Percentiles rank a stretch among this genome's conserved stretches.
phyloP scores from a whole-genome alignment of 345 rosid genomes.

The Populus nigra region DNA sequence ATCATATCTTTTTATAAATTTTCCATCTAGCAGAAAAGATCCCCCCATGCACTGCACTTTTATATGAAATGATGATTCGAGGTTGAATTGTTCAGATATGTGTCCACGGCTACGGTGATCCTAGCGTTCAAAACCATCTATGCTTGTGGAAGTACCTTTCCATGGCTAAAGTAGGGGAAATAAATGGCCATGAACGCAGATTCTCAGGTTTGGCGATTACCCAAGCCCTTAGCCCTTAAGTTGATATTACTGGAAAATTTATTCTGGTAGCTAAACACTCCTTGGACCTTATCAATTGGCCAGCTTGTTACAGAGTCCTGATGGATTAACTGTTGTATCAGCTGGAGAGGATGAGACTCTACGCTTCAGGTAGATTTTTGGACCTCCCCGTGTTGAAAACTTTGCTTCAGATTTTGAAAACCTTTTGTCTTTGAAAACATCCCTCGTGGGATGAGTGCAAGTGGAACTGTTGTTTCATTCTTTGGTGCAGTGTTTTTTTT shows the following conservation, averaged over 20 bases:
- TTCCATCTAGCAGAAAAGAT: neutral
- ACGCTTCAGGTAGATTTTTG: conserved; percentile 53
- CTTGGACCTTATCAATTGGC: neutral
- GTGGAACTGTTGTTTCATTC: neutral
- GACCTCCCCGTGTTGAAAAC: conserved; percentile 37
- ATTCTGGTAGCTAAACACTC: neutral
- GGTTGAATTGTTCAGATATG: conserved; percentile 35
- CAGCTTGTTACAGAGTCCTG: conserved; percentile 42
- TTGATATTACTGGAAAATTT: neutral
- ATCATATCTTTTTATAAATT: too few species aligned
- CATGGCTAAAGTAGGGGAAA: conserved; percentile 36
- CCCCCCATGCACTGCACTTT: neutral
- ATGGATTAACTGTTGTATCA: conserved; percentile 49
- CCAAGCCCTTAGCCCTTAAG: neutral
- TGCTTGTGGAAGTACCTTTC: conserved; percentile 58
- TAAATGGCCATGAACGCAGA: conserved; percentile 35
- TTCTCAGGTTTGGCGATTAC: conserved; percentile 41
- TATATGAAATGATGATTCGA: neutral
- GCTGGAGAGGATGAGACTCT: conserved; percentile 52
- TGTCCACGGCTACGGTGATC: conserved; percentile 48
- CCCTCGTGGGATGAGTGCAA: conserved; percentile 37
- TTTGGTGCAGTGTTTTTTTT: neutral
- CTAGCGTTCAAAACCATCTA: conserved; percentile 26
- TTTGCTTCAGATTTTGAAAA: conserved; percentile 35
- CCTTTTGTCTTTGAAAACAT: conserved; percentile 45